phyloP scores from a whole-genome alignment of 2,329 filamentous ascomycete genomes.

The Trichoderma sp. region DNA sequence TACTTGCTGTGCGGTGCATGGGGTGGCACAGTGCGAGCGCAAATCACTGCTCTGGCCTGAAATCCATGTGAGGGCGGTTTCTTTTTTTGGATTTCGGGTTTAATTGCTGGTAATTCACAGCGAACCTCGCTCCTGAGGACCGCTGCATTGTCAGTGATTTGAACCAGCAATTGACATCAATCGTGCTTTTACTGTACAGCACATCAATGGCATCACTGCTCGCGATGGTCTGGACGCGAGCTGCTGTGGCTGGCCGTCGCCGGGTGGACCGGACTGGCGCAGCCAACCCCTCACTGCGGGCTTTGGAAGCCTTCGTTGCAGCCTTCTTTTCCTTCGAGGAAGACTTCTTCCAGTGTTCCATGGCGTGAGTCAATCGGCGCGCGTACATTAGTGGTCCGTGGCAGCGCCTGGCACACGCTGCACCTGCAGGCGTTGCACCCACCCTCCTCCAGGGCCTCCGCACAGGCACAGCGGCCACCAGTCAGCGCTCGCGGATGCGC shows the following conservation, averaged over 20 bases:
- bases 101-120: background rate
- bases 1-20: slow-evolving; percentile 7
- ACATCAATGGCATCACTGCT: too few relatives aligned
- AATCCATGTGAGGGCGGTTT: background rate
- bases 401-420: slow-evolving; percentile 7
- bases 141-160: background rate
- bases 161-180: background rate
- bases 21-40: slow-evolving; percentile 21
- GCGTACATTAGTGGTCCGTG: slow-evolving; percentile 22
- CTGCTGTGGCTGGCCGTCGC: slow-evolving; percentile 14
- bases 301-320: slow-evolving; percentile 22
- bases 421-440: slow-evolving; percentile 11
- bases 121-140: background rate
- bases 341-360: slow-evolving; percentile 13
- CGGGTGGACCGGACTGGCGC: background rate
- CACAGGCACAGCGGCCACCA: slow-evolving; percentile 2
- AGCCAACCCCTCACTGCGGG: background rate
- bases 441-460: slow-evolving; percentile 9
- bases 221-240: too few relatives aligned
- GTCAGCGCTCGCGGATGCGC: slow-evolving; percentile 16
- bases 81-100: background rate
- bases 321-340: slow-evolving; percentile 27
- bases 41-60: slow-evolving; percentile 11
- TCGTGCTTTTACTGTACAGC: background rate
- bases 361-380: slow-evolving; percentile 21